Evolutionary conservation across 176 grass and related monocot genomes (phyloP), one percentile per base, ranked within the genome.

Genomic region (Oropetium thomaeum): DNA sequence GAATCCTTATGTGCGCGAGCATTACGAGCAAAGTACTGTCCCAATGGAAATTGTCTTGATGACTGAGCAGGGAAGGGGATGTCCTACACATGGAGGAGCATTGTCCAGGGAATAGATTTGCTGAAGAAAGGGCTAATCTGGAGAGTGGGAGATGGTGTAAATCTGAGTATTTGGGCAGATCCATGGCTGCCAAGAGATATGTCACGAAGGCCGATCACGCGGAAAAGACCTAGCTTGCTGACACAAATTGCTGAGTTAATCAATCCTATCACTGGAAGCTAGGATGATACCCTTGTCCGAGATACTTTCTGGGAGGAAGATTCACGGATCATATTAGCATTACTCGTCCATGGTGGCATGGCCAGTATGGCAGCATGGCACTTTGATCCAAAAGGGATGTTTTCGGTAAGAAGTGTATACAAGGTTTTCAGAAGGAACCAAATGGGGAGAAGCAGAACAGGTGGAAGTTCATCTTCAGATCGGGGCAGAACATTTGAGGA

Each of bases 321-420:
- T 39, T 17, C 33, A 0, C 7, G 39, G 0, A 7, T 0, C 1
- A 73, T 73, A 5, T 20, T 57, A 2, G 2, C 10, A 5, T 57
- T 39, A 2, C 20, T 33, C 1, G 10, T 13, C 0, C 5, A 12
- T 1, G 51, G 39, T 0, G 14, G 2, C 0, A 10, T 2, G 0
- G n/a, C 7, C 0, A 52, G 58, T 2, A 10, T 51, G 70, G 51
- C 34, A 6, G 52, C 70, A 10, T 73, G 70, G 70, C 51, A 73
- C 3, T 73, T 17, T 19, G 33, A 58, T 2, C 8, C 33, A 2
- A 73, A 10, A 0, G 52, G 70, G 0, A 4, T 5, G 0, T 73
- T 73, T 0, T 11, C 70, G 3, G 52, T 58, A 1, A 73, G 58
- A 58, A 58, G 34, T 0, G 34, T 52, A 3, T 73, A 73, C 1